Conservation (phyloP, 176 grass and related monocot genomes). For the Eragrostis curvula region DNA sequence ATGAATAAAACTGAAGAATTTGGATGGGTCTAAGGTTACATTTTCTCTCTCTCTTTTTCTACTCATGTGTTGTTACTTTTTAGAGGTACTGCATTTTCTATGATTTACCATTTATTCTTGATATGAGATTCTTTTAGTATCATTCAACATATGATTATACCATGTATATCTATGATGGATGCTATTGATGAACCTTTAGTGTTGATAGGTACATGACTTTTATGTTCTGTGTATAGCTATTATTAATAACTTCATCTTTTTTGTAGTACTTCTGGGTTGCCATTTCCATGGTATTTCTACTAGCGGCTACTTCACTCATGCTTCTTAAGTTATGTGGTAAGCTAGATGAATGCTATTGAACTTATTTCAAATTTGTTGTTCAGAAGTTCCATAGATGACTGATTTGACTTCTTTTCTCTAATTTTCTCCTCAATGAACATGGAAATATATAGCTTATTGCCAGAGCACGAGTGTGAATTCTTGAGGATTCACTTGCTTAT, state of each 20-base stretch:
- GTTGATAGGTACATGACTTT: constrained; percentile 18
- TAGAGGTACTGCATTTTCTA: constrained; percentile 21
- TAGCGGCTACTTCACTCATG: constrained; percentile 72
- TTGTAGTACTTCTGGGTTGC: constrained; percentile 78
- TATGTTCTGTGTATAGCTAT: constrained; percentile 2
- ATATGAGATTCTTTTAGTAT: background rate
- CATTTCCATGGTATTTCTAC: constrained; percentile 86
- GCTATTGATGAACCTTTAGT: constrained; percentile 25
- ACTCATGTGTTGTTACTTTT: constrained; percentile 1
- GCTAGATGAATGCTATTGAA: constrained; percentile 19
- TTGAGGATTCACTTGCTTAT: constrained; percentile 25
- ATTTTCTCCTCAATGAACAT: constrained; percentile 5
- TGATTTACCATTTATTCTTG: background rate
- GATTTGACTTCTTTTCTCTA: background rate
- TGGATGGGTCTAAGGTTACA: background rate
- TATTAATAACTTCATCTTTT: constrained; percentile 49
- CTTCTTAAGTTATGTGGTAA: constrained; percentile 83
- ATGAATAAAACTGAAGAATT: constrained; percentile 8
- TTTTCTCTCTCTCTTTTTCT: background rate
- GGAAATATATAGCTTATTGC: constrained; percentile 11
- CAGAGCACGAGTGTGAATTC: background rate
- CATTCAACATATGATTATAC: background rate
- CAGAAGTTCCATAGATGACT: background rate
- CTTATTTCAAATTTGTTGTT: constrained; percentile 5
- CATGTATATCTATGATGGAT: background rate